Conservation (phyloP, 2,329 filamentous ascomycete genomes). For the Cytospora piceicola region DNA sequence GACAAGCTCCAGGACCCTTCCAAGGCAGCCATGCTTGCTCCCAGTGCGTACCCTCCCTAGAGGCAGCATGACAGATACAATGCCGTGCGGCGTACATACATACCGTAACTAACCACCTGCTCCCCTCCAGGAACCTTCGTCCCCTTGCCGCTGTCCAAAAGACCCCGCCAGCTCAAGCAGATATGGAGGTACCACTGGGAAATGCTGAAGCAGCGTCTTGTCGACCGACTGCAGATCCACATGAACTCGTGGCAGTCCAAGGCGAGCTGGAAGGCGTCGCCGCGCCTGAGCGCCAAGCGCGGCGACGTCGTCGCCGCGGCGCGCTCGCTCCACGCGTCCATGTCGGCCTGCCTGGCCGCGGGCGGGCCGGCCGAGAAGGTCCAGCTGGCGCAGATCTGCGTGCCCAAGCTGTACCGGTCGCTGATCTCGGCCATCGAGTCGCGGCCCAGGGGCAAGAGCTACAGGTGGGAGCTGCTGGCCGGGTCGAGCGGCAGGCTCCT, state of each 20-base stretch:
- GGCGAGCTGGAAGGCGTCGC: constrained; percentile 47
- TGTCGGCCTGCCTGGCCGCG: constrained; percentile 64
- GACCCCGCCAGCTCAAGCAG: constrained; percentile 37
- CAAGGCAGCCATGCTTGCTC: constrained; percentile 19
- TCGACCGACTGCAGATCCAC: constrained; percentile 44
- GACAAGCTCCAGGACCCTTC: constrained; percentile 1
- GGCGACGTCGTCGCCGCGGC: constrained; percentile 55
- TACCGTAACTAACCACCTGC: neutral
- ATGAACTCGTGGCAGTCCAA: constrained; percentile 42
- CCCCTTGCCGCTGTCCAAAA: constrained; percentile 45
- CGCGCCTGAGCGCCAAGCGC: constrained; percentile 38
- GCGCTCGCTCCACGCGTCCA: constrained; percentile 61
- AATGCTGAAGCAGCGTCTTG: constrained; percentile 42
- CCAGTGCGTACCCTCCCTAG: constrained; percentile 9
- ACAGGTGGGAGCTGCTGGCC: constrained; percentile 59
- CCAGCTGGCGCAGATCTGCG: constrained; percentile 58
- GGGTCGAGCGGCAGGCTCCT: constrained; percentile 59
- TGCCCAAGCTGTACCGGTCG: constrained; percentile 53
- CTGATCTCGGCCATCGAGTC: constrained; percentile 58
- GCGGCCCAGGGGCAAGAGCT: constrained; percentile 50
- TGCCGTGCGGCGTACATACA: neutral
- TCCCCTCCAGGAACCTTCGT: constrained; percentile 52
- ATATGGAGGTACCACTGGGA: constrained; percentile 45
- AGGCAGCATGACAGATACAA: neutral
- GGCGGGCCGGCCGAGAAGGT: constrained; percentile 50